Percentiles rank a stretch among this genome's conserved stretches.
phyloP scores from a whole-genome alignment of 108 stramenopile species.

The Nitzschia sp. region DNA sequence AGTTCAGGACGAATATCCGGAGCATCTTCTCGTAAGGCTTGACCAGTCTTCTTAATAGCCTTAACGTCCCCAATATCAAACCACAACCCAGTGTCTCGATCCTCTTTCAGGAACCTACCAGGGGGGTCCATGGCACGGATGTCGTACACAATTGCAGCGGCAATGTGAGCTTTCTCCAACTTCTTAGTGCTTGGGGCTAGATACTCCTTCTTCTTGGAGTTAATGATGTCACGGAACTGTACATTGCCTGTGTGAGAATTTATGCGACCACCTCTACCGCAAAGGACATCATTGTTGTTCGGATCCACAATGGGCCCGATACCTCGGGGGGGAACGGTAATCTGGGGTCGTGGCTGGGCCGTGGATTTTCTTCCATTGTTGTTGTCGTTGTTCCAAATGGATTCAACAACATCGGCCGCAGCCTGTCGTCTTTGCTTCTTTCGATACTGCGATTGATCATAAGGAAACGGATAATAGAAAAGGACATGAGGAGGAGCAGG shows the following conservation, averaged over 20 bases:
- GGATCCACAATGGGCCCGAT: conserved; percentile 53
- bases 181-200: conserved; percentile 74
- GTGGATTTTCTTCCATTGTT: conserved; percentile 40
- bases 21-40: conserved; percentile 81
- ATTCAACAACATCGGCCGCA: conserved; percentile 31
- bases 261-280: conserved; percentile 79
- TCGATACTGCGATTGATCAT: conserved; percentile 24
- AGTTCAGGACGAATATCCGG: conserved; percentile 68
- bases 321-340: conserved; percentile 45
- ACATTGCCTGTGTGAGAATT: conserved; percentile 86
- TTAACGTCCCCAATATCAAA: conserved; percentile 84
- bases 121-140: conserved; percentile 71
- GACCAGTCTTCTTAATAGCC: conserved; percentile 85
- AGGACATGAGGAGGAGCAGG: conserved; percentile 10
- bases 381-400: conserved; percentile 25
- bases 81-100: conserved; percentile 62
- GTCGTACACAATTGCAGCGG: conserved; percentile 58
- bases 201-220: conserved; percentile 62
- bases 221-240: conserved; percentile 72
- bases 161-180: conserved; percentile 81
- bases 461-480: not conserved
- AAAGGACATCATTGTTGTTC: conserved; percentile 56
- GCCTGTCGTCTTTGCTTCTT: conserved; percentile 34
- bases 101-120: conserved; percentile 84
- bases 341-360: conserved; percentile 52